Base-by-base conservation (phyloP, 768 basidiomycete genomes). In the Dentipellis sp. region DNA sequence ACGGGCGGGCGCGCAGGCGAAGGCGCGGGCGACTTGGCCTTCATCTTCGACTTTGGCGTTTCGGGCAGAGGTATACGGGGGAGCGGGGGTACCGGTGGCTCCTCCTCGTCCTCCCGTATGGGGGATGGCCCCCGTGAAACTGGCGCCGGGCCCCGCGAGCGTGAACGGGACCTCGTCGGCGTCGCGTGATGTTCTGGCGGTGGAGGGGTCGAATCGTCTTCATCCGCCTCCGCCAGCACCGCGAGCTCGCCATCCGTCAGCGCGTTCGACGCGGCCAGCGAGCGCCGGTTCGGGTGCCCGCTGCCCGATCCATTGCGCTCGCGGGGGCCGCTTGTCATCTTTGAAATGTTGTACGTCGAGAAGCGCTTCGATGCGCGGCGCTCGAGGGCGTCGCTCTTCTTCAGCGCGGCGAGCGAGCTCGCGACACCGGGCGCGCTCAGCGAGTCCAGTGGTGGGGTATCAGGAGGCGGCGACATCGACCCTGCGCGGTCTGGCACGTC, bases 321-420 rank as follows among this genome's bases (percentile, higher is more conserved):
- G 14, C 81, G 76, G 22, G 81, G 72, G 14, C 85, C 83, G 29
- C 22, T 22, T 3, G 91, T 86, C 86, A 98, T 94, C 72, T 94
- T 94, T 49, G 88, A 84, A 64, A 97, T 88, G 60, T 94, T 91
- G 67, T 95, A 98, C 1, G 86, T 85, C 45, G 94, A 97, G 72
- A 94, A 98, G 0, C 97, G 88, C 67, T 97, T 97, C 19, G 91
- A 94, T 16, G 95, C 95, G 48, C 95, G 79, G 19, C 95, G 82
- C 63, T 94, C 91, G 39, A 98, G 78, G 0, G 83, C 79, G 62
- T 94, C 93, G 52, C 81, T 84, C 64, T 87, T 84, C 70, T 94
- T 88, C 48, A 99, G 76, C 8, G 93, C 93, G 7, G 91, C 92
- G 10, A 98, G 78, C 5, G 91, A 88, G 64, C 82, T 81, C 52